Evolutionary conservation across 306 rosid species (phyloP), one percentile per base, ranked within the genome.

Genomic region (Gleditsia sinensis): DNA sequence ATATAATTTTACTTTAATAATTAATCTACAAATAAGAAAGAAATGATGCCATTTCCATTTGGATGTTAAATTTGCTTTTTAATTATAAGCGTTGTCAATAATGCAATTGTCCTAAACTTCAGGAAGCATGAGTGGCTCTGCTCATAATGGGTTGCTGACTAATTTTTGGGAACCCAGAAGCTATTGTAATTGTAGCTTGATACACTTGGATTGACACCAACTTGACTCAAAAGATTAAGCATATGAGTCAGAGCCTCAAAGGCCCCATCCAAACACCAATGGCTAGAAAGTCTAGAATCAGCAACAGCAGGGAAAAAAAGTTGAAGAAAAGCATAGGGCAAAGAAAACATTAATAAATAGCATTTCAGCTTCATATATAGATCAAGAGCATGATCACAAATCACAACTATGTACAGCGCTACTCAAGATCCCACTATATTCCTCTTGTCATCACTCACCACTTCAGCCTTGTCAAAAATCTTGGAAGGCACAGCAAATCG

Each of bases 401-500:
- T 23, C 49, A 25, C 34, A 77, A 21, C 51, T 48, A 39, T 28
- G 4, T 5, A 27, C 1, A 28, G 16, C 3, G 7, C 43, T 3
- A 32, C 49, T 64, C 20, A 73, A 59, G 40, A 54, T 19, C 20
- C 74, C 37, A 48, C 43, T 43, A 7, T 32, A 43, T 71, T 76
- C 25, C 33, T 71, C 37, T 28, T 25, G 33, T 71, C 9, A 71
- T 46, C 51, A 16, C 50, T 19, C 8, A 36, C 53, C 46, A 33
- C 56, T 64, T 60, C 32, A 69, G 16, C 24, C 23, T 56, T 63
- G 23, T 75, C 28, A 9, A 85, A 72, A 65, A 77, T 21, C 71
- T 54, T 64, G 3, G 83, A 68, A 7, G 85, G 87, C 50, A 76
- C 82, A 9, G 97, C 94, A 58, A 85, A 91, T 69, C 90, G 71